Evolutionary conservation across 2,329 filamentous ascomycete genomes (phyloP), one percentile per base, ranked within the genome.

Genomic region (Colletotrichum cuscutae): DNA sequence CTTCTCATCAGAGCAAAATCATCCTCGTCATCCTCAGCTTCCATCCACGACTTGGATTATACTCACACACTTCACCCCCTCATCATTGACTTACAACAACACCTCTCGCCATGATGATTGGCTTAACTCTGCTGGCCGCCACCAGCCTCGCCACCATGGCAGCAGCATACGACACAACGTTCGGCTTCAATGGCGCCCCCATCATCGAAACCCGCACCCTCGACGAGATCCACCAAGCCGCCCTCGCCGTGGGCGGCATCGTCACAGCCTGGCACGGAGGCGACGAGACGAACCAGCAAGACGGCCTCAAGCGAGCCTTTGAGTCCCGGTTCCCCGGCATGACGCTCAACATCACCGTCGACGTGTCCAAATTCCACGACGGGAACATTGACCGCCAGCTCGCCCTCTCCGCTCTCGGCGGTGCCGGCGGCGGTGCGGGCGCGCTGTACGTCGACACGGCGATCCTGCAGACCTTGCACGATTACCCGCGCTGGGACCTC

Each of bases 281-380:
- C 19, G 86, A 87, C 49, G 85, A 87, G 70, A 75, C 74, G 30
- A 77, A 76, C 57, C 83, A 86, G 61, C 82, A 83, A 42, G 76
- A 84, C 65, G 28, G 12, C 1, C 73, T 87, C 12, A 87, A 85
- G 75, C 54, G 77, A 4, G 81, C 81, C 0, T 89, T 88, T 72
- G 85, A 87, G 73, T 72, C 76, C 1, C 79, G 80, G 0, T 89
- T 89, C 75, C 87, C 87, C 0, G 83, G 83, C 9, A 84, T 89
- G 71, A 86, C 82, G 3, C 82, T 89, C 24, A 88, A 89, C 75
- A 61, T 88, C 49, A 89, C 88, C 0, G 86, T 89, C 58, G 87
- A 89, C 71, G 76, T 89, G 0, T 89, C 87, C 71, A 90, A 89
- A 75, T 90, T 89, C 74, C 87, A 87, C 75, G 85, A 88, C 68